Evolutionary conservation across 2,329 filamentous ascomycete species (phyloP).

Genomic region (Plenodomus tracheiphilus): DNA sequence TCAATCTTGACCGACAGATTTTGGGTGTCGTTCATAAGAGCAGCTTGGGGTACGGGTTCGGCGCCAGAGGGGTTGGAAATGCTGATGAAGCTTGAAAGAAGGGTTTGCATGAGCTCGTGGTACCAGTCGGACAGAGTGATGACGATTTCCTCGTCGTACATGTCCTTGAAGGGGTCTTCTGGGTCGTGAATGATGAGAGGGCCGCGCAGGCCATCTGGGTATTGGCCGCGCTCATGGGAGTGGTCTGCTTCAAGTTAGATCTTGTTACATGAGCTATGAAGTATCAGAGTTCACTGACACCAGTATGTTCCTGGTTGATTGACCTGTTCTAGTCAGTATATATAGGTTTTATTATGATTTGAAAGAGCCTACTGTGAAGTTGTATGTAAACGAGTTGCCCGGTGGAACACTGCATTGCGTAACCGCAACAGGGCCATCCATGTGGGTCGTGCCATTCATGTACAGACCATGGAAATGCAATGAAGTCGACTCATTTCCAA

Average conservation of each 20-base stretch:
- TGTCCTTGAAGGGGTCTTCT: constrained; percentile 54
- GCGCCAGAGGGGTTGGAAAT: constrained; percentile 60
- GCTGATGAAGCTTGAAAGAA: constrained; percentile 51
- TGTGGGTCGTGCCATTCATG: constrained; percentile 73
- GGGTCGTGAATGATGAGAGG: constrained; percentile 68
- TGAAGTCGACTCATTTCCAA: constrained; percentile 65
- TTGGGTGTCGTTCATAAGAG: constrained; percentile 65
- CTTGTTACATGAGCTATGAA: not conserved
- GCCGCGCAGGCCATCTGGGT: constrained; percentile 70
- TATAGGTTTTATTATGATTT: not conserved
- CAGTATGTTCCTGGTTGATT: constrained; percentile 60
- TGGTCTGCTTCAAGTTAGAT: constrained; percentile 51
- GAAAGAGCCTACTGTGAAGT: constrained; percentile 31
- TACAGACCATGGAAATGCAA: constrained; percentile 80
- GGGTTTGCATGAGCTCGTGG: constrained; percentile 59
- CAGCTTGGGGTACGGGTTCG: constrained; percentile 68
- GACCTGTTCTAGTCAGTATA: constrained; percentile 51
- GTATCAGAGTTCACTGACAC: constrained; percentile 41
- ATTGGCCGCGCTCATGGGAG: constrained; percentile 64
- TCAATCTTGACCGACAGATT: constrained; percentile 50
- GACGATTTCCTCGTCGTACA: constrained; percentile 64
- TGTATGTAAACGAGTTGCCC: constrained; percentile 66
- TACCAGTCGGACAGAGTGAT: constrained; percentile 76
- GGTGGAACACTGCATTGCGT: constrained; percentile 63
- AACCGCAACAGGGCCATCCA: constrained; percentile 72